Percentiles rank a stretch among this genome's conserved stretches.
These are phyloP conservation scores for Sporothrix pseudoabietina DNA, from an alignment of 2,329 filamentous ascomycete genomes.

Conservation along the genomic window DNA sequence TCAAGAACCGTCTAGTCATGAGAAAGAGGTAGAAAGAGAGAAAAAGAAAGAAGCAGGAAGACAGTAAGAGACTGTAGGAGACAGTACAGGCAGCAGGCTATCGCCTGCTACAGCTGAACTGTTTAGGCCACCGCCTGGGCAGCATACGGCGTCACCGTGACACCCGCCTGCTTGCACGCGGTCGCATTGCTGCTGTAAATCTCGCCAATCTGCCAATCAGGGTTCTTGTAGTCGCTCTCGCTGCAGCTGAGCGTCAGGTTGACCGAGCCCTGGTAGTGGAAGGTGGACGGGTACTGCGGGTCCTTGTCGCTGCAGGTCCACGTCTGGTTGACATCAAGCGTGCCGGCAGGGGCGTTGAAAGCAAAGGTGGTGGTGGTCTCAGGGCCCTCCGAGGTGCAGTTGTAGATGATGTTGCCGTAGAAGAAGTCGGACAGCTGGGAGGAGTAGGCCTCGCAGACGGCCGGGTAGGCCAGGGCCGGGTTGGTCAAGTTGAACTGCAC, in stretches of 20 bases:
- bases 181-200: slow-evolving; percentile 45
- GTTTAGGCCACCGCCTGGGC: slow-evolving; percentile 41
- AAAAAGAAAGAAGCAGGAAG: not conserved
- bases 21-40: not conserved
- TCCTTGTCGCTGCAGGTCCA: slow-evolving; percentile 51
- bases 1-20: not conserved
- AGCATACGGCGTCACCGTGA: slow-evolving; percentile 41
- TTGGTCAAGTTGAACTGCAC: slow-evolving; percentile 55
- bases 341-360: slow-evolving; percentile 44
- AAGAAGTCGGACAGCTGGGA: slow-evolving; percentile 53
- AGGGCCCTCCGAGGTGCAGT: slow-evolving; percentile 43
- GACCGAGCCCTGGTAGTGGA: slow-evolving; percentile 41
- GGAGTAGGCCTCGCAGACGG: slow-evolving; percentile 48
- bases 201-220: slow-evolving; percentile 46
- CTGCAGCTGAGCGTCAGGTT: slow-evolving; percentile 45
- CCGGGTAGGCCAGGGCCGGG: slow-evolving; percentile 45
- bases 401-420: slow-evolving; percentile 51
- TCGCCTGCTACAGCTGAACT: not conserved
- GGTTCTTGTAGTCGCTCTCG: slow-evolving; percentile 43
- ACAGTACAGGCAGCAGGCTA: not conserved
- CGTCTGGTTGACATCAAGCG: slow-evolving; percentile 51
- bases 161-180: slow-evolving; percentile 41
- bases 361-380: slow-evolving; percentile 46
- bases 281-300: slow-evolving; percentile 44
- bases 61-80: not conserved